Percentiles rank a stretch among this genome's conserved stretches.
phyloP scores from a whole-genome alignment of 805 yeast species.

The Kockiozyma suomiensis region DNA sequence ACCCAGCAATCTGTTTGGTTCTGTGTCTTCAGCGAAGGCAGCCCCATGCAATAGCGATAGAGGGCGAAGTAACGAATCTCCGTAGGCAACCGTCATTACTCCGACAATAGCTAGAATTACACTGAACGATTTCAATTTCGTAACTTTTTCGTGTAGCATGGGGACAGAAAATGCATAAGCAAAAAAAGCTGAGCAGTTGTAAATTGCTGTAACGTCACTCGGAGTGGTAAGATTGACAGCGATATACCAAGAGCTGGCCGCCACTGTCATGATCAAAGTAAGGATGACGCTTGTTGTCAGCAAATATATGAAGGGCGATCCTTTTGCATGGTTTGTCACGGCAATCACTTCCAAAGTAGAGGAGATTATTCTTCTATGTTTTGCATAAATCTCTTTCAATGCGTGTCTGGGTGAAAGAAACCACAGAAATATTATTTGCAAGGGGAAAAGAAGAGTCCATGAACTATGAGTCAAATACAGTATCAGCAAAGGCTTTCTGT shows the following conservation, averaged over 20 bases:
- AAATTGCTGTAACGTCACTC: conserved; percentile 85
- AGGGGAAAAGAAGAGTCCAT: conserved; percentile 74
- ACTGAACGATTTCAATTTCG: conserved; percentile 63
- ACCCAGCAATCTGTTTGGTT: conserved; percentile 49
- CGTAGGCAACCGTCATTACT: conserved; percentile 75
- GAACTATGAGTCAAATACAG: conserved; percentile 70
- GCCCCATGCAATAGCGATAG: conserved; percentile 1
- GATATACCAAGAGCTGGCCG: conserved; percentile 84
- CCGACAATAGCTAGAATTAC: conserved; percentile 74
- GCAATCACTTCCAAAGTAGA: conserved; percentile 37
- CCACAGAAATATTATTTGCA: conserved; percentile 59
- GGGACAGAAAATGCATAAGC: conserved; percentile 85
- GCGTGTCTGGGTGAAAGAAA: conserved; percentile 37
- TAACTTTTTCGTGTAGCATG: conserved; percentile 64
- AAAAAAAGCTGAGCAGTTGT: conserved; percentile 86
- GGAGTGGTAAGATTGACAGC: conserved; percentile 82
- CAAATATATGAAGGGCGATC: conserved; percentile 54
- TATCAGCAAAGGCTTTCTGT: conserved; percentile 65
- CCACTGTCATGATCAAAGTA: conserved; percentile 63
- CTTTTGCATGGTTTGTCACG: conserved; percentile 18
- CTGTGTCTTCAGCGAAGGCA: neutral
- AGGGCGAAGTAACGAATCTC: conserved; percentile 20
- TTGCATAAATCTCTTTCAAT: conserved; percentile 30
- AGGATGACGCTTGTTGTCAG: conserved; percentile 49
- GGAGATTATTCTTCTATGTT: conserved; percentile 28